Conservation (phyloP, 257 asterid genomes). For the Voacanga thouarsii region DNA sequence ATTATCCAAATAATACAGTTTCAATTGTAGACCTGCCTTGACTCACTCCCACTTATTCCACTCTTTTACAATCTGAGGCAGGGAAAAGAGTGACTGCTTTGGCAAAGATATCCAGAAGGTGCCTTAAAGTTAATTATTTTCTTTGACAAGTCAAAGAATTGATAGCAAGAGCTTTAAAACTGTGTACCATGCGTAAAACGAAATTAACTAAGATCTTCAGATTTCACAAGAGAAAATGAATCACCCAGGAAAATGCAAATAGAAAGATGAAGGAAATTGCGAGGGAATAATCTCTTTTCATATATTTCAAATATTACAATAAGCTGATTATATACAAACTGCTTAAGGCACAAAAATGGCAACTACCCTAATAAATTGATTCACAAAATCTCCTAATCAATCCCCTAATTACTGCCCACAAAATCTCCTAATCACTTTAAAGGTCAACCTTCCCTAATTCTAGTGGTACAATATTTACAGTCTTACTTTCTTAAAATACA, state of each 20-base stretch:
- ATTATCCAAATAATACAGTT: neutral
- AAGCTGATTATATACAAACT: too few species aligned
- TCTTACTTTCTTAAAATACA: too few species aligned
- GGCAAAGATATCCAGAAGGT: neutral
- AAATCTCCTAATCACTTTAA: too few species aligned
- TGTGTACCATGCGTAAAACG: neutral
- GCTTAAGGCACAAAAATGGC: too few species aligned
- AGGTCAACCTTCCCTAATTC: too few species aligned
- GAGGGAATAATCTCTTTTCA: too few species aligned
- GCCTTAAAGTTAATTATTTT: neutral
- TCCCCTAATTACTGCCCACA: too few species aligned
- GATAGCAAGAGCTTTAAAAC: neutral
- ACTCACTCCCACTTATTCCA: neutral
- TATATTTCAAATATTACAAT: too few species aligned
- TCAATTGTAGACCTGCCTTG: neutral
- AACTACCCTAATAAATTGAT: too few species aligned
- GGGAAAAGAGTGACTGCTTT: neutral
- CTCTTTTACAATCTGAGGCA: neutral
- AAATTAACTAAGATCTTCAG: neutral
- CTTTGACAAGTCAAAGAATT: constrained; percentile 2
- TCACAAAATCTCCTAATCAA: too few species aligned
- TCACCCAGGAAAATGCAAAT: neutral
- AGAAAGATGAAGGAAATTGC: too few species aligned
- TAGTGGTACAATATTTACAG: too few species aligned
- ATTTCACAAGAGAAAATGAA: neutral